Base-by-base conservation (phyloP, 371 early-diverging fungal genomes). In the Amoeboaphelidium protococcarum region DNA sequence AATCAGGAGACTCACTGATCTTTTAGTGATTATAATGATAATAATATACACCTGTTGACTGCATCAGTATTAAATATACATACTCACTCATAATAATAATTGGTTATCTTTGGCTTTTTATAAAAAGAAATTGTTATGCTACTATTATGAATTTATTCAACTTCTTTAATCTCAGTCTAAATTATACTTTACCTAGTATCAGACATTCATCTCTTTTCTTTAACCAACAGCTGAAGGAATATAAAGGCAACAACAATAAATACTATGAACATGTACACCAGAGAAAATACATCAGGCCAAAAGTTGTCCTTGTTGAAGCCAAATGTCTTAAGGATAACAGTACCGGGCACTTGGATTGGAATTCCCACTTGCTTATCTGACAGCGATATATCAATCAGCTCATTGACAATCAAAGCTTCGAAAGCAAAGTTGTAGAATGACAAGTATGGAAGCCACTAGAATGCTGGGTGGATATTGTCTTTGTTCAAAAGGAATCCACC, bases 361-460 rank as follows among this genome's bases (percentile, higher is more conserved):
- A n/a, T 45, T 52, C 86, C 85, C 55, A 71, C 77, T 40, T 82
- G 68, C 44, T 75, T 73, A 45, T 85, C 87, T 12, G 69, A 66
- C 27, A 91, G 59, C 46, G 74, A 77, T 4, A 86, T 52, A 25
- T 76, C 72, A 0, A 73, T 59, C 46, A 87, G 60, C 56, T 87
- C 88, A 53, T 85, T 88, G 41, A 84, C 83, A 1, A 82, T 62
- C 45, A 86, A 57, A 0, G 86, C 82, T 54, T 91, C 92, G 41
- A 84, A 68, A 1, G 83, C 85, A 61, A 77, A 77, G 49, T 84
- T 80, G 57, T 86, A 91, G 54, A 83, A 78, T 0, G 80, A 80
- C 2, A 82, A 46, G 45, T 79, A 71, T 50, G 81, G 76, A 13
- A 88, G 60, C 71, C 82, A 82, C 16, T 71, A 61, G 22, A 91